Base-by-base conservation (phyloP, 75 land plant genomes). In the Pinus albicaulis region DNA sequence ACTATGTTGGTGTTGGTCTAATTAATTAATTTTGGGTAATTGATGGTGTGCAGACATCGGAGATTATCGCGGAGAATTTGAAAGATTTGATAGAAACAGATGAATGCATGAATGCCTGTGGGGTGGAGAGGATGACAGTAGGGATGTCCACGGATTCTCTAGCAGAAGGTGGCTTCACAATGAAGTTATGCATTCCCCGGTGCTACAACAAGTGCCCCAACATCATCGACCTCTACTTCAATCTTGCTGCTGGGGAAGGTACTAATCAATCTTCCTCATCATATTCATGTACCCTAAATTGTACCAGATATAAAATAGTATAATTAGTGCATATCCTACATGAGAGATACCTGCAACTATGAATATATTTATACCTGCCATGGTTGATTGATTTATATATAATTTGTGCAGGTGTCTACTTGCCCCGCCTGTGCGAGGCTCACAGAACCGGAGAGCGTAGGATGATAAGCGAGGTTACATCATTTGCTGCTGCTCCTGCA, bases 211-310 rank as follows among this genome's bases (percentile, higher is more conserved):
- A 78, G 56, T 91, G 93, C 83, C 93, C 88, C 78, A 91, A 91
- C 81, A 74, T 91, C 38, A 74, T 88, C 53, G 89, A 88, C 73
- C 91, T 91, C 57, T 91, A 82, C 85, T 82, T 79, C 79, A 89
- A 88, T 41, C 82, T 91, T 74, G 88, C 93, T 16, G 88, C 89
- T 41, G 91, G 85, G 7, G 93, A 91, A 86, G 93, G 93, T 91
- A 60, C 52, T 44, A 7, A 44, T 44, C 7, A 7, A 0, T 44
- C 52, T 1, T 44, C 52, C 0, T 44, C 41, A 5, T 7, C 52
- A 44, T 44, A 44, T 8, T 8, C 52, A 38, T 38, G 6, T 5
- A 7, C 52, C 8, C 52, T 44, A 44, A 7, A 7, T 8, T 44
- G 52, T 7, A 44, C 0, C 10, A 44, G 52, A 44, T 44, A 10